Evolutionary conservation across 1,284 basidiomycete species (phyloP), one percentile per base, ranked within the genome.

Genomic region (Fistulina hepatica): DNA sequence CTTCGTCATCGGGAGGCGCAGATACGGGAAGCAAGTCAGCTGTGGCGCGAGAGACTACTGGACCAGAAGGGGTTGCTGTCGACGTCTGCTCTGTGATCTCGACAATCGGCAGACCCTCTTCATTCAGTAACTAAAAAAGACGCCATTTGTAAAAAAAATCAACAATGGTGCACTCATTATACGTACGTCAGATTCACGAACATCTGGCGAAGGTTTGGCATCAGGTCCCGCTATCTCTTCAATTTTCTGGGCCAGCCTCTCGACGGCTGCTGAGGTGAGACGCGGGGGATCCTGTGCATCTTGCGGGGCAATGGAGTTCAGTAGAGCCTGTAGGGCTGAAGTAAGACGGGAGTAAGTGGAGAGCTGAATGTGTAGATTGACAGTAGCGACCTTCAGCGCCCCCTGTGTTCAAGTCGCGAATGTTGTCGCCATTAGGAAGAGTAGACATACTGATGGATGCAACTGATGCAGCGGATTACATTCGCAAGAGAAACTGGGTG

Each of bases 11-110:
- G 11, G 60, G 40, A n/a, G n/a, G n/a, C n/a, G n/a, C n/a, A n/a
- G n/a, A n/a, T n/a, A n/a, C n/a, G n/a, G n/a, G n/a, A 30, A 51
- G 39, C 6, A 51, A 36, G 16, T 46, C 45, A 16, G 44, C 41
- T 8, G 48, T 49, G 16, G 39, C 43, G n/a, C n/a, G n/a, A 13
- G 45, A 37, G 2, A 36, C 43, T 20, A 49, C 41, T 27, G 44
- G 21, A 16, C 34, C 34, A 21, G 51, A 45, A 4, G 67, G 48
- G 33, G 72, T 71, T n/a, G n/a, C n/a, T n/a, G n/a, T n/a, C n/a
- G n/a, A n/a, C n/a, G n/a, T n/a, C n/a, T n/a, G n/a, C 49, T 86
- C 83, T n/a, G 67, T 68, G 40, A 86, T 78, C 23, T 85, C 82
- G 46, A 85, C 62, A 43, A 86, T 77, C 9, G 82, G 81, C 22